Evolutionary conservation across 495 filamentous ascomycete species (phyloP).

Genomic region (Mytilinidion resinicola): DNA sequence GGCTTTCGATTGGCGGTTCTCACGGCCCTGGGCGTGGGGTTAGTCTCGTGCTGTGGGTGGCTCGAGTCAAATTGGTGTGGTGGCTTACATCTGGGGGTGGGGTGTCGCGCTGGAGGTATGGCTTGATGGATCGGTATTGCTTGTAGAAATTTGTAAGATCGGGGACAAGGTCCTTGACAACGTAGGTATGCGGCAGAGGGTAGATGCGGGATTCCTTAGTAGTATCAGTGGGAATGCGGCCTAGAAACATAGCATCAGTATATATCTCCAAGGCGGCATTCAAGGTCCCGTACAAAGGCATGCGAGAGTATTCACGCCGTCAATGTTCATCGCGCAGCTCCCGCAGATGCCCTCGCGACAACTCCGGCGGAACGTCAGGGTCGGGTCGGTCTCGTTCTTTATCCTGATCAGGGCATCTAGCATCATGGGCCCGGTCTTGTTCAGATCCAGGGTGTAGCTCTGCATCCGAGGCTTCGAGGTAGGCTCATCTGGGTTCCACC

Average conservation of each 20-base stretch:
- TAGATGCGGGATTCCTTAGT: conserved; percentile 86
- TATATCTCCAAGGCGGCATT: neutral
- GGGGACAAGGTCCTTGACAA: conserved; percentile 97
- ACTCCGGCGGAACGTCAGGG: conserved; percentile 87
- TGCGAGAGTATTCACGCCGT: conserved; percentile 91
- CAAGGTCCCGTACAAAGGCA: conserved; percentile 76
- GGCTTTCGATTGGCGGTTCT: conserved; percentile 79
- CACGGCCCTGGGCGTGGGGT: conserved; percentile 56
- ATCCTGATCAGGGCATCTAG: conserved; percentile 93
- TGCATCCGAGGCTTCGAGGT: conserved; percentile 92
- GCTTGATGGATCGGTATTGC: conserved; percentile 99
- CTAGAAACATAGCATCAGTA: conserved; percentile 40
- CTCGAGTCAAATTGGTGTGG: conserved; percentile 6
- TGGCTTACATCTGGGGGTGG: conserved; percentile 62
- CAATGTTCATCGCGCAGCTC: conserved; percentile 99
- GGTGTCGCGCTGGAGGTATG: conserved; percentile 86
- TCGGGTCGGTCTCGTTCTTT: conserved; percentile 98
- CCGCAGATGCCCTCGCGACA: conserved; percentile 98
- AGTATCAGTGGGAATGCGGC: conserved; percentile 86
- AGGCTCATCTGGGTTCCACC: conserved; percentile 92
- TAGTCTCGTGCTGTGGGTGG: neutral
- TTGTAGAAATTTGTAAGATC: conserved; percentile 99
- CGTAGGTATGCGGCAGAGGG: conserved; percentile 95
- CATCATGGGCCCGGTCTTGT: conserved; percentile 98
- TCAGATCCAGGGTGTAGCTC: conserved; percentile 85